Conservation (phyloP, 169 alveolate genomes). For the Eimeria acervulina region DNA sequence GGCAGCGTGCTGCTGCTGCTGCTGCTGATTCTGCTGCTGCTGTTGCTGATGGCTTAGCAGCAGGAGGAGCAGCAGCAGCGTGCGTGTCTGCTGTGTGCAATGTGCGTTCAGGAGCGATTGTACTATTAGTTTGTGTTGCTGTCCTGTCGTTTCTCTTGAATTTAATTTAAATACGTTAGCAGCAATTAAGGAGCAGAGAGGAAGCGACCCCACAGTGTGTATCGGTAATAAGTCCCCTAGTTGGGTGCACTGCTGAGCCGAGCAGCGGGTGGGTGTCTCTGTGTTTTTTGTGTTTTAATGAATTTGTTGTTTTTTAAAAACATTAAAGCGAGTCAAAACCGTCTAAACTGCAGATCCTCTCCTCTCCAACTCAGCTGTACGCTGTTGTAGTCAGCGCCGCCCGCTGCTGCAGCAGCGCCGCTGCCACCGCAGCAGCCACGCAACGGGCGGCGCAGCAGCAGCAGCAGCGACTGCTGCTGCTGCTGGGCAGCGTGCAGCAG, state of each 20-base stretch:
- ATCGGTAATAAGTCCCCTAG: constrained; percentile 13
- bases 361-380: neutral
- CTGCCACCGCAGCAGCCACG: constrained; percentile 69
- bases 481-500: constrained; percentile 46
- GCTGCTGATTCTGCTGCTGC: neutral
- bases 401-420: constrained; percentile 57
- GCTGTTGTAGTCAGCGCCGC: neutral
- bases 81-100: neutral
- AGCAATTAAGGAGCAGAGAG: neutral
- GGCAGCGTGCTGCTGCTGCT: neutral
- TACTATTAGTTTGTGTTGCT: neutral
- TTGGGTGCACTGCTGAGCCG: neutral
- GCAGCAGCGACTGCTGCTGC: constrained; percentile 68
- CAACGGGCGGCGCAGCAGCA: constrained; percentile 57
- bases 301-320: neutral
- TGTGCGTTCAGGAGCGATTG: neutral
- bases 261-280: constrained; percentile 5
- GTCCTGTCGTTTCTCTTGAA: neutral
- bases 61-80: neutral
- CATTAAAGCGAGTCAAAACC: neutral
- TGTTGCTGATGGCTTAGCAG: neutral
- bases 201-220: constrained; percentile 47
- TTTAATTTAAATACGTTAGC: neutral
- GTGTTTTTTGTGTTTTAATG: neutral
- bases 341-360: neutral